Conservation (phyloP, 2,329 filamentous ascomycete genomes). For the Cercospora brassicicola region DNA sequence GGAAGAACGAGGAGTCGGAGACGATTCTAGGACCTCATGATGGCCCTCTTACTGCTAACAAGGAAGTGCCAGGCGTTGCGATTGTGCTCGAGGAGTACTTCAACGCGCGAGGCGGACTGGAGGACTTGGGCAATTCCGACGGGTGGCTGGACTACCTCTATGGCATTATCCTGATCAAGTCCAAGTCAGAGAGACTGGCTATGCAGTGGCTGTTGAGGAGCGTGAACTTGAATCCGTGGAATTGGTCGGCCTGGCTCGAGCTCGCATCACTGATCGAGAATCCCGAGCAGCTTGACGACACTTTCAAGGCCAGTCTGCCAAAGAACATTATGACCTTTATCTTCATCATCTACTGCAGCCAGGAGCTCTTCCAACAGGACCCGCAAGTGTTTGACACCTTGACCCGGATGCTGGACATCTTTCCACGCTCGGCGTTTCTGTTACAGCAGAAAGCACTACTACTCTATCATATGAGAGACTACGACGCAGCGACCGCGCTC, state of each 20-base stretch:
- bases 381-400: conserved; percentile 72
- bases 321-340: conserved; percentile 91
- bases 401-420: conserved; percentile 76
- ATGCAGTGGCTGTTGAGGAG: conserved; percentile 84
- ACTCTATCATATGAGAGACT: conserved; percentile 84
- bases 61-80: conserved; percentile 75
- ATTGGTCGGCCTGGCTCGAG: conserved; percentile 97
- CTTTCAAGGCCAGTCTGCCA: conserved; percentile 61
- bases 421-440: conserved; percentile 84
- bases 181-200: conserved; percentile 83
- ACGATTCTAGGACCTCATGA: conserved; percentile 96
- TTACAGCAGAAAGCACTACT: conserved; percentile 86
- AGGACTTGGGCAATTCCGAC: conserved; percentile 51
- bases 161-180: conserved; percentile 83
- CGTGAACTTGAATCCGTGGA: conserved; percentile 86
- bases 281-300: conserved; percentile 70
- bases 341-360: conserved; percentile 85
- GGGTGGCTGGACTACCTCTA: conserved; percentile 96
- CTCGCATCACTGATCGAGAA: conserved; percentile 76
- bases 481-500: conserved; percentile 55
- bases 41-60: conserved; percentile 78
- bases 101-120: conserved; percentile 54
- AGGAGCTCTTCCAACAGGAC: conserved; percentile 87
- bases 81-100: conserved; percentile 81
- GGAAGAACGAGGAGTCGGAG: conserved; percentile 93